Base-by-base conservation (phyloP, 331 rosid species). In the Acacia pycnantha region DNA sequence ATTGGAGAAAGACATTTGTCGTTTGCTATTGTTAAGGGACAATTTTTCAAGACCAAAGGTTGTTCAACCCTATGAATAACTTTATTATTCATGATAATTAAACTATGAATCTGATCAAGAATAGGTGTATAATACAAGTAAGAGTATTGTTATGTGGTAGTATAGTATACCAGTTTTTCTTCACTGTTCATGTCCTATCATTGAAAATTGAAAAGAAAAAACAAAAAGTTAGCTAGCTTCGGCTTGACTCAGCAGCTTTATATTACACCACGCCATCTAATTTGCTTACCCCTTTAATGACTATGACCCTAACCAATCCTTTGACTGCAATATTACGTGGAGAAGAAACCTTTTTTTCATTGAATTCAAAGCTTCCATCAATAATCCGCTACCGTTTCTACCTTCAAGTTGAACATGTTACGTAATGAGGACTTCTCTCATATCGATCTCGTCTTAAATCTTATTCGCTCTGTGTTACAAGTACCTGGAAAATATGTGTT, bases 161-260 rank as follows among this genome's bases (percentile, higher is more conserved):
- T 11, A 41, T 40, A 7, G 72, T 41, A 31, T 48, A 37, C n/a
- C 8, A 31, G 48, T 8, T 72, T 77, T 69, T 47, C 8, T 47
- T 47, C 24, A n/a, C 61, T 66, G 70, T 66, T 73, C 64, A 21
- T 51, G 13, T 74, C 76, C 44, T 43, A 47, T 48, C 66, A 50
- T 84, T 74, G 86, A 78, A 78, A 84, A 79, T 27, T 11, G 77
- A 78, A 66, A 74, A 67, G 3, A 43, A 73, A 58, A 74, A 79
- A 84, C 86, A 84, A 84, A 82, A 56, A 8, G 83, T 84, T 83
- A 79, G 86, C 73, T 84, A 54, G 77, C 76, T 83, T 12, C 27
- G 29, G 33, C 48, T 81, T 84, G 83, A 79, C 86, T 18, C 65
- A 61, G 21, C 26, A 37, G 41, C 41, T 40, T 53, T 77, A 11